A percentile compares a stretch with the other conserved stretches of the same genome.
Evolutionary conservation across 768 basidiomycete species (phyloP).

Genomic region (Glaciozyma martinii): DNA sequence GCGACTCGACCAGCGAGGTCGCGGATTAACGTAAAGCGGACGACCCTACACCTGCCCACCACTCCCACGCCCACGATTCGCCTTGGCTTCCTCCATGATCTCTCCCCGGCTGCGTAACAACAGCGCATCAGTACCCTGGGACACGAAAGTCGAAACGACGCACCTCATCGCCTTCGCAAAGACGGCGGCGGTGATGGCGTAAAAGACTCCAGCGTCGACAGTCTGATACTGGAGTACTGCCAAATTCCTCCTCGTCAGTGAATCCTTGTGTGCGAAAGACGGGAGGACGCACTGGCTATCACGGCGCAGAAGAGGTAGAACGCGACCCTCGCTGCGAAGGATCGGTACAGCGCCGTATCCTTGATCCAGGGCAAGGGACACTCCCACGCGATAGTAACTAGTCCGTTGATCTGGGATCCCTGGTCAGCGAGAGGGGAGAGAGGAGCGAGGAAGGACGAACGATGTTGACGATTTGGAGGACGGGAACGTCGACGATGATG

Average conservation of each 20-base stretch:
- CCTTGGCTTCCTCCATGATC: background rate
- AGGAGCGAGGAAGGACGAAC: background rate
- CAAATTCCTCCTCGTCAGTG: background rate
- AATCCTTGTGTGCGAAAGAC: background rate
- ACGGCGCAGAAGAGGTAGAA: constrained; percentile 60
- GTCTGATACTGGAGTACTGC: constrained; percentile 48
- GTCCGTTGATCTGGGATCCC: constrained; percentile 44
- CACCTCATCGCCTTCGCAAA: constrained; percentile 51
- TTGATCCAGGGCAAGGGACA: constrained; percentile 52
- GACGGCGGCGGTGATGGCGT: constrained; percentile 58
- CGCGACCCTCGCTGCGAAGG: constrained; percentile 47
- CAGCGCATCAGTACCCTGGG: background rate
- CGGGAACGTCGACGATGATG: constrained; percentile 66
- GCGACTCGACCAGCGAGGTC: too few species aligned
- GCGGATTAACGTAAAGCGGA: too few species aligned
- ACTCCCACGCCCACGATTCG: background rate
- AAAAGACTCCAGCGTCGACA: constrained; percentile 73
- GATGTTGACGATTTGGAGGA: constrained; percentile 64
- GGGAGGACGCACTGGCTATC: constrained; percentile 45
- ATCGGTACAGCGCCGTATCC: constrained; percentile 12
- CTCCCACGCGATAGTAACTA: constrained; percentile 59
- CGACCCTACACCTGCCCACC: too few species aligned
- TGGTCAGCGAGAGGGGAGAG: background rate
- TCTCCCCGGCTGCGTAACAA: background rate
- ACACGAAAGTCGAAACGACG: background rate